These are phyloP conservation scores for Schrenkiella parvula DNA, from an alignment of 345 rosid species.

Conservation along the genomic window DNA sequence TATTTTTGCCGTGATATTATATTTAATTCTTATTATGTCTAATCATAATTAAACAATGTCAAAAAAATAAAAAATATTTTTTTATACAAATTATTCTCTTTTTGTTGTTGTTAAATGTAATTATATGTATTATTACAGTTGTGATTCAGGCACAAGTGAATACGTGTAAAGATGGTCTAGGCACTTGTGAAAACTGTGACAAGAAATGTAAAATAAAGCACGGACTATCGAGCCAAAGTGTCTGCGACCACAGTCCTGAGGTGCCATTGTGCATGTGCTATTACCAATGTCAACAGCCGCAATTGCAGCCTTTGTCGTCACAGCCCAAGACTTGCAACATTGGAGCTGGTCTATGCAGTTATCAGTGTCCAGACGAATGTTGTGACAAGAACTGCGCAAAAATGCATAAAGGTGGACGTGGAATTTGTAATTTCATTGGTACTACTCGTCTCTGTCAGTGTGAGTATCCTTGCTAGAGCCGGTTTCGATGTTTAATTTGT, in stretches of 20 bases:
- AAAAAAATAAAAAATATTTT: too few relatives aligned
- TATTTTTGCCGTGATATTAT: too few relatives aligned
- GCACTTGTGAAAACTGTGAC: constrained; percentile 9
- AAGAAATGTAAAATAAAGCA: constrained; percentile 2
- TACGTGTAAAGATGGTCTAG: not conserved
- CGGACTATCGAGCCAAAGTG: not conserved
- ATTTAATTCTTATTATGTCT: too few relatives aligned
- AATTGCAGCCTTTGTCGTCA: too few relatives aligned
- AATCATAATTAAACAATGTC: too few relatives aligned
- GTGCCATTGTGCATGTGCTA: not conserved
- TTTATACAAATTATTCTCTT: too few relatives aligned
- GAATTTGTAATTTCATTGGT: not conserved
- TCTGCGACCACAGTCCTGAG: not conserved
- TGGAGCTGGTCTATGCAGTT: not conserved
- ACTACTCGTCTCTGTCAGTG: not conserved
- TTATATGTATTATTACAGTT: constrained; percentile 1
- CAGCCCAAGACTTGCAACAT: not conserved
- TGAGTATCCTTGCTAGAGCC: not conserved
- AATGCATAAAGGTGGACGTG: not conserved
- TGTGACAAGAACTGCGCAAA: not conserved
- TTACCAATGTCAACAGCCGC: not conserved
- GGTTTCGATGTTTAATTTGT: too few relatives aligned
- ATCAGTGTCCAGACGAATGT: not conserved
- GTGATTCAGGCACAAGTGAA: not conserved
- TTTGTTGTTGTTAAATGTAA: not conserved